phyloP scores from a whole-genome alignment of 805 yeast genomes.

The Lachancea quebecensis region DNA sequence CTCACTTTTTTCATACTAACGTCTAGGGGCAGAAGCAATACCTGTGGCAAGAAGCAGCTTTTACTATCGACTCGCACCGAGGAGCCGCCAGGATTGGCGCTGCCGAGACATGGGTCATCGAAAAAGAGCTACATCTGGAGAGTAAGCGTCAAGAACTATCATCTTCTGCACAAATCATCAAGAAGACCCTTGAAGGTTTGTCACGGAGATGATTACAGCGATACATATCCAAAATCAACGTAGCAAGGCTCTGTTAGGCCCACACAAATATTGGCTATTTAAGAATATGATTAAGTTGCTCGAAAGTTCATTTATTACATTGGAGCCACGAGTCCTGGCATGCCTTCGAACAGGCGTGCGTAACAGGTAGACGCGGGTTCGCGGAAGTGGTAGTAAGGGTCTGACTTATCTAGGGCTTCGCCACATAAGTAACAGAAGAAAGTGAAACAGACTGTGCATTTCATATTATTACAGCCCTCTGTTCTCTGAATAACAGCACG shows the following conservation, averaged over 20 bases:
- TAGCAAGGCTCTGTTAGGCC: background rate
- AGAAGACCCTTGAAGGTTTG: slow-evolving; percentile 21
- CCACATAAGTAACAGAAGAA: slow-evolving; percentile 55
- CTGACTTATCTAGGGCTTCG: slow-evolving; percentile 29
- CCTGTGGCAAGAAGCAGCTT: slow-evolving; percentile 32
- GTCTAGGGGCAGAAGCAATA: slow-evolving; percentile 15
- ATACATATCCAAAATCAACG: no score
- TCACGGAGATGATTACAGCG: slow-evolving; percentile 5
- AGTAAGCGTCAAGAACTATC: slow-evolving; percentile 19
- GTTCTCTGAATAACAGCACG: slow-evolving; percentile 41
- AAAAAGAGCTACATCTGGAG: slow-evolving; percentile 21
- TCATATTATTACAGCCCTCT: slow-evolving; percentile 64
- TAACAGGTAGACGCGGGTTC: slow-evolving; percentile 39
- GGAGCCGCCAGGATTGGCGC: slow-evolving; percentile 22
- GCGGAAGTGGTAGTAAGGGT: slow-evolving; percentile 49
- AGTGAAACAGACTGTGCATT: slow-evolving; percentile 42
- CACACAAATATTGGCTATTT: background rate
- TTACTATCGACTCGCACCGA: slow-evolving; percentile 27
- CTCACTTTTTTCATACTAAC: background rate
- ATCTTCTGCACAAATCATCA: slow-evolving; percentile 24
- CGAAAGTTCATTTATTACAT: background rate
- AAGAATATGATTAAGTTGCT: background rate
- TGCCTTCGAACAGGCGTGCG: slow-evolving; percentile 47
- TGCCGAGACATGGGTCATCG: slow-evolving; percentile 26
- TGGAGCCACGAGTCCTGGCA: slow-evolving; percentile 29